Conservation (phyloP, 345 rosid genomes). For the Clausena lansium region DNA sequence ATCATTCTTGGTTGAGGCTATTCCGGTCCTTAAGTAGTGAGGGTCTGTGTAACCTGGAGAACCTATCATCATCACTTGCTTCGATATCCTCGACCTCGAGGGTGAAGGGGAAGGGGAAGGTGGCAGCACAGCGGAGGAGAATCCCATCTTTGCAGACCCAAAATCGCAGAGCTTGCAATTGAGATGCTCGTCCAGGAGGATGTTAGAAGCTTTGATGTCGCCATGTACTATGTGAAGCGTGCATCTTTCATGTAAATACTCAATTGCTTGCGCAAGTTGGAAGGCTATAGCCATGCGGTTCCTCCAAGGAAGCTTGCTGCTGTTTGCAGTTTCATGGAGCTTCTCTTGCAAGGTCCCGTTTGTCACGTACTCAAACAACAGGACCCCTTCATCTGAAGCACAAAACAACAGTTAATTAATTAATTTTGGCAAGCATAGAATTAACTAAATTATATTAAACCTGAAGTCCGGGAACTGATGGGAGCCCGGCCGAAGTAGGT, state of each 20-base stretch:
- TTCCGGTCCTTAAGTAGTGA: slow-evolving; percentile 73
- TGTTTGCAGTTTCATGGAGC: slow-evolving; percentile 39
- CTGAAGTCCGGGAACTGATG: too few species aligned
- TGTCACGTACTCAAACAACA: slow-evolving; percentile 62
- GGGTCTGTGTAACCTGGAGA: slow-evolving; percentile 95
- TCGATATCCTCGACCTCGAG: slow-evolving; percentile 7
- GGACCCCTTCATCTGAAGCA: slow-evolving; percentile 64
- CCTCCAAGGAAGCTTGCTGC: slow-evolving; percentile 52
- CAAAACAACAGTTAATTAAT: neutral
- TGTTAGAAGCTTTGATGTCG: slow-evolving; percentile 77
- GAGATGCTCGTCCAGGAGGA: slow-evolving; percentile 62
- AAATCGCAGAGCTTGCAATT: slow-evolving; percentile 88
- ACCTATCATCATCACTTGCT: slow-evolving; percentile 61
- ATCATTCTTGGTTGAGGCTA: slow-evolving; percentile 81
- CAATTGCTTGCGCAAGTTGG: slow-evolving; percentile 71
- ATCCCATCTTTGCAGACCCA: slow-evolving; percentile 83
- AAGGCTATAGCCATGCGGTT: slow-evolving; percentile 58
- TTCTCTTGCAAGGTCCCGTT: slow-evolving; percentile 75
- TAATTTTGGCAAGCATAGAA: neutral
- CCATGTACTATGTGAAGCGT: slow-evolving; percentile 75
- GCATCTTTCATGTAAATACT: slow-evolving; percentile 74
- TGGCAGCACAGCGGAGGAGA: slow-evolving; percentile 59
- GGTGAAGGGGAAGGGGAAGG: slow-evolving; percentile 28
- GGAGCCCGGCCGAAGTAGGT: neutral
- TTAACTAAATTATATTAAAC: too few species aligned